Base-by-base conservation (phyloP, 208 protist genomes). In the Vickermania spadyakhi region DNA sequence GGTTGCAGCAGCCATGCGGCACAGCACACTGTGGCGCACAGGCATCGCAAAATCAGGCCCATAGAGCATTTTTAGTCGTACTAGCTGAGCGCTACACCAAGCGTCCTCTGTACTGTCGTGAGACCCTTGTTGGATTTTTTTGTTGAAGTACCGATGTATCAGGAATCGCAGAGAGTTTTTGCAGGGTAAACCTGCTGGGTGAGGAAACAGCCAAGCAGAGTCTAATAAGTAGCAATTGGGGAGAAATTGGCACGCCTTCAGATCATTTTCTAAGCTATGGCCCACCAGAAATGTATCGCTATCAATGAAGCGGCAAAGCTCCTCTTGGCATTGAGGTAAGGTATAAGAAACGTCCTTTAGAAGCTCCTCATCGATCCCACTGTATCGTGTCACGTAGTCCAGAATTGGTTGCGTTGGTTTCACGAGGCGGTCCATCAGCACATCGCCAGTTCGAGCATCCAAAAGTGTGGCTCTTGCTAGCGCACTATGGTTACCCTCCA, bases 261-360 rank as follows among this genome's bases (percentile, higher is more conserved):
- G 88, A 75, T 98, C 95, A 66, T 98, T 98, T 58, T 98, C 89
- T 0, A 98, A 67, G 60, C 79, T 91, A 70, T 98, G 95, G 0
- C 95, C 95, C 0, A 97, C 70, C 5, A 98, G 59, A 62, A 96
- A 95, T 0, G 90, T 94, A 2, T 91, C 66, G 0, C 72, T 67
- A 56, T 76, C 67, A 52, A 96, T 74, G 21, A 81, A 56, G 28
- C 28, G 41, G 50, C 73, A 64, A 28, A 97, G 62, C n/a, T 73
- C 63, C 2, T 25, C 36, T 53, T 95, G 93, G 23, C 81, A 94
- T 31, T 96, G 80, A 27, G 62, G 50, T 14, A 96, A 67, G 2
- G 73, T 89, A 3, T 73, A 86, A 11, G 68, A 72, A 4, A 96
- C 89, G 25, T 70, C 63, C 1, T 68, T 50, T 5, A 97, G 74